Conservation (phyloP, 257 asterid genomes). For the Solanum medicagineum region DNA sequence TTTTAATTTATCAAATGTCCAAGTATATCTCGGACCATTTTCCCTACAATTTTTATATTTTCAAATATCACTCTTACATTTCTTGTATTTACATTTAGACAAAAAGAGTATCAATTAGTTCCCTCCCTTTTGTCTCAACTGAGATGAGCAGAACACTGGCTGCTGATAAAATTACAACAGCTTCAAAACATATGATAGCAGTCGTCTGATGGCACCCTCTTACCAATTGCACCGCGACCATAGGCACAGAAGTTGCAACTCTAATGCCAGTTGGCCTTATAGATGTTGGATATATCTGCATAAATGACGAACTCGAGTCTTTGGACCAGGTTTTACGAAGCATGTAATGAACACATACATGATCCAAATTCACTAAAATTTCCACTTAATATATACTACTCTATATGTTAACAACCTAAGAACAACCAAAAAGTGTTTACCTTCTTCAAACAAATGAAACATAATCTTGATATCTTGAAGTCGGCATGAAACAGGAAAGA, state of each 20-base stretch:
- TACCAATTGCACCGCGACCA: conserved; percentile 14
- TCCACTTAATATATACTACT: background rate
- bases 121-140: conserved; percentile 17
- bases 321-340: background rate
- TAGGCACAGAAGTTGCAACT: conserved; percentile 19
- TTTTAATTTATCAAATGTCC: no score
- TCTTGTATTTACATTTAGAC: background rate
- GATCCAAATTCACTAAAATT: background rate
- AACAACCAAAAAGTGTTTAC: background rate
- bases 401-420: background rate
- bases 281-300: conserved; percentile 24
- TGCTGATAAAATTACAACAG: conserved; percentile 4
- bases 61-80: no score
- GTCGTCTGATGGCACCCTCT: conserved; percentile 6
- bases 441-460: background rate
- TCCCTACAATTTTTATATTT: no score
- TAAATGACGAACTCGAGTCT: background rate
- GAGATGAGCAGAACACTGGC: conserved; percentile 7
- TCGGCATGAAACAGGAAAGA: background rate
- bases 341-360: background rate
- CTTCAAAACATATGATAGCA: conserved; percentile 14
- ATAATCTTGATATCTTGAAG: background rate
- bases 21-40: no score
- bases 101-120: background rate
- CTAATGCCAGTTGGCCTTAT: conserved; percentile 23